Evolutionary conservation across 1,139 yeast species (phyloP).

Genomic region (Kodamaea arcana): DNA sequence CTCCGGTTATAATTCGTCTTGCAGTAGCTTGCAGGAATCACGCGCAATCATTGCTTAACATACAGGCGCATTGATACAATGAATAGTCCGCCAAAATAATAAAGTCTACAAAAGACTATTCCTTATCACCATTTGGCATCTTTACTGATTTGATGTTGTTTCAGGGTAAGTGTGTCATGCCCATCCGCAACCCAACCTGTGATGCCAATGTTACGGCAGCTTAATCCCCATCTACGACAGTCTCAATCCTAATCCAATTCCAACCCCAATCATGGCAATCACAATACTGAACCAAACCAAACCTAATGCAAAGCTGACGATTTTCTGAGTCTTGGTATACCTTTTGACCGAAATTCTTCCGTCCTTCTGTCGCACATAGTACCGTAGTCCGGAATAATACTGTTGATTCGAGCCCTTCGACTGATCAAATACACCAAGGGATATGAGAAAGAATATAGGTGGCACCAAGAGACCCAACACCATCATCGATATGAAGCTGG

Average conservation of each 20-base stretch:
- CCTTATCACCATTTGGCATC: too few species aligned
- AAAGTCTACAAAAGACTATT: too few species aligned
- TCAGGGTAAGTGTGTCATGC: too few species aligned
- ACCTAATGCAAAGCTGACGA: constrained; percentile 29
- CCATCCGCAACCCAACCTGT: too few species aligned
- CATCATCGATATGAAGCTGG: constrained; percentile 17
- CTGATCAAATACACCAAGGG: constrained; percentile 33
- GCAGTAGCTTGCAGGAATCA: too few species aligned
- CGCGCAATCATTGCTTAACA: too few species aligned
- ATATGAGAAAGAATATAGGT: constrained; percentile 30
- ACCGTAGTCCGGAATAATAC: constrained; percentile 19
- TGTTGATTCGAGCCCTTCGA: constrained; percentile 14
- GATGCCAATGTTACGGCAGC: too few species aligned
- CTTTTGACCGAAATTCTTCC: constrained; percentile 15
- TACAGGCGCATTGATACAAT: too few species aligned
- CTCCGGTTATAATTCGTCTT: too few species aligned
- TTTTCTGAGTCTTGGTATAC: constrained; percentile 32
- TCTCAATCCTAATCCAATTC: constrained; percentile 23
- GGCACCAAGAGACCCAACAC: constrained; percentile 30
- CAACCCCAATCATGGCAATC: constrained; percentile 41
- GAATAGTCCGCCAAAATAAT: too few species aligned
- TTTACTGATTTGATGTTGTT: too few species aligned
- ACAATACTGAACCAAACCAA: constrained; percentile 31
- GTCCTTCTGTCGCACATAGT: constrained; percentile 10
- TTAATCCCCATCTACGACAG: too few species aligned